phyloP scores from a whole-genome alignment of 2,329 filamentous ascomycete genomes.

The Fusarium sp. region DNA sequence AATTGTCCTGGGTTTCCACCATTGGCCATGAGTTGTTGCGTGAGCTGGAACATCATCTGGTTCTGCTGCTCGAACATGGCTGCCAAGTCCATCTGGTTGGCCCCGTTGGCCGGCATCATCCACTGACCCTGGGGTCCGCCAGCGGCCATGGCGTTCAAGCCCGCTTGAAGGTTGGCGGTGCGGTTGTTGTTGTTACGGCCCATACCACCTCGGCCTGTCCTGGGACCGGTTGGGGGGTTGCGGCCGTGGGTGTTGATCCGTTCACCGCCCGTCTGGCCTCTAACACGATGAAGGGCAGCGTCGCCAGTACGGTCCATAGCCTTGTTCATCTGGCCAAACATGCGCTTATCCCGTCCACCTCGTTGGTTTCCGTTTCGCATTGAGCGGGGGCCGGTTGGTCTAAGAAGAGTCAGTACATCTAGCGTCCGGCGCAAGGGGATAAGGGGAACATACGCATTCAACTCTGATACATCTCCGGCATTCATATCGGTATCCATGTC shows the following conservation, averaged over 20 bases:
- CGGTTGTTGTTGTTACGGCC: conserved; percentile 65
- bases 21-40: conserved; percentile 70
- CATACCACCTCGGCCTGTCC: conserved; percentile 64
- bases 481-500: conserved; percentile 81
- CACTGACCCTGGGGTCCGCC: conserved; percentile 54
- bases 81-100: conserved; percentile 69
- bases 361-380: conserved; percentile 80
- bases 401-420: conserved; percentile 61
- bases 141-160: conserved; percentile 60
- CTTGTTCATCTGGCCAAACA: conserved; percentile 87
- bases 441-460: conserved; percentile 68
- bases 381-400: conserved; percentile 93
- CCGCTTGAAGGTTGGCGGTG: conserved; percentile 62
- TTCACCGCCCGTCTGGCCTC: conserved; percentile 77
- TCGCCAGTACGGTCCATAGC: conserved; percentile 84
- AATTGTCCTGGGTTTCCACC: conserved; percentile 58
- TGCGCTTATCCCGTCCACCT: conserved; percentile 78
- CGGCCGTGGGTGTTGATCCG: conserved; percentile 84
- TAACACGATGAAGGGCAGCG: conserved; percentile 82
- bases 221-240: conserved; percentile 77
- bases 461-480: conserved; percentile 61
- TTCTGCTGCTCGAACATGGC: conserved; percentile 91
- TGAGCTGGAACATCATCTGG: conserved; percentile 84
- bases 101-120: conserved; percentile 62
- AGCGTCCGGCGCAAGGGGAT: neutral